These are phyloP conservation scores for Datisca glomerata DNA, from an alignment of 306 rosid genomes.

Conservation along the genomic window DNA sequence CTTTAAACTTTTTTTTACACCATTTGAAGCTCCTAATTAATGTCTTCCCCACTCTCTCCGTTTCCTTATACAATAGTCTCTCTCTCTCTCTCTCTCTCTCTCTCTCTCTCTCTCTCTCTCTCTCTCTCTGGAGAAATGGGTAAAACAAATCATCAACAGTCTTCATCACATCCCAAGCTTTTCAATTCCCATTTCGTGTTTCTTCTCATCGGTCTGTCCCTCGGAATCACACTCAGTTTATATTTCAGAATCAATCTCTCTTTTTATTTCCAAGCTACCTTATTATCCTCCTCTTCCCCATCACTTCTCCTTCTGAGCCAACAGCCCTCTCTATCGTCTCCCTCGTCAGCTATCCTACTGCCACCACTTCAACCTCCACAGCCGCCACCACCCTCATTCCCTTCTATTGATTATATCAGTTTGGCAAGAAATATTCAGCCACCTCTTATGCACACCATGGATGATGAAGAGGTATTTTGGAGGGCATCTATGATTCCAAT, in stretches of 20 bases:
- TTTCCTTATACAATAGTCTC: background rate
- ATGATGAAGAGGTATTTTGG: conserved; percentile 29
- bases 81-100: background rate
- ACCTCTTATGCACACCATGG: conserved; percentile 23
- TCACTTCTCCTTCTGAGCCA: background rate
- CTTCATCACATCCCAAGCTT: conserved; percentile 11
- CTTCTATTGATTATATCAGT: background rate
- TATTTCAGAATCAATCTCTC: conserved; percentile 15
- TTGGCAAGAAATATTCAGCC: conserved; percentile 4
- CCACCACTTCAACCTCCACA: conserved; percentile 1
- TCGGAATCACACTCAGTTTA: conserved; percentile 27
- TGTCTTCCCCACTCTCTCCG: background rate
- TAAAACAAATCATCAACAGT: conserved; percentile 6
- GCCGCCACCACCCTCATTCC: background rate
- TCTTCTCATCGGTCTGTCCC: conserved; percentile 30
- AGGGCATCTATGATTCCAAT: conserved; percentile 26
- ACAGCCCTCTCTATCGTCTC: background rate
- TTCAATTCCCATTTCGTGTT: conserved; percentile 17
- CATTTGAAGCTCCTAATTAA: too few species aligned
- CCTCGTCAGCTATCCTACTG: conserved; percentile 2
- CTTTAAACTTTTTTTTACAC: too few species aligned
- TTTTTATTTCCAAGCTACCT: conserved; percentile 2
- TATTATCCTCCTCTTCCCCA: conserved; percentile 4
- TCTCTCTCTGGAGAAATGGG: conserved; percentile 13
- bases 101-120: background rate